Evolutionary conservation across 2,329 filamentous ascomycete genomes (phyloP).

Genomic region (Blastomyces silverae): DNA sequence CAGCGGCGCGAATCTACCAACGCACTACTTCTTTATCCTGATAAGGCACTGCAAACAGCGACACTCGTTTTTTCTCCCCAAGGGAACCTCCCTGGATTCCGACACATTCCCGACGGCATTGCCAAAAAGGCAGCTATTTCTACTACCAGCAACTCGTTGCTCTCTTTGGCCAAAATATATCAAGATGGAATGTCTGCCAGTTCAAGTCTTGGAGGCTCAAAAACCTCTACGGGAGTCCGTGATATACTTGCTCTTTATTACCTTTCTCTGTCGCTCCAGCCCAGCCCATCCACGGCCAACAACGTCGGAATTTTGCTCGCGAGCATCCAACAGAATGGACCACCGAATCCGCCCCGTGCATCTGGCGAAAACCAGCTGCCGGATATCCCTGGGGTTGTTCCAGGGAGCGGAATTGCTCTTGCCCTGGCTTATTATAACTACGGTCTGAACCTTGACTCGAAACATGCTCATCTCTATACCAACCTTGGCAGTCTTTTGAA

Average conservation of each 20-base stretch:
- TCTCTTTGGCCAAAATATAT: conserved; percentile 95
- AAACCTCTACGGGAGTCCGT: conserved; percentile 67
- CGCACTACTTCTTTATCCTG: conserved; percentile 73
- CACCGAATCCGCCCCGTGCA: conserved; percentile 35
- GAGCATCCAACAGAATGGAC: conserved; percentile 68
- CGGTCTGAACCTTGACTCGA: conserved; percentile 74
- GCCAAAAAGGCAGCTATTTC: conserved; percentile 75
- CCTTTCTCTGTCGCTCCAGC: conserved; percentile 84
- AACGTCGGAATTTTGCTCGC: conserved; percentile 97
- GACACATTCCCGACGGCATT: conserved; percentile 61
- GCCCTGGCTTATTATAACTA: conserved; percentile 95
- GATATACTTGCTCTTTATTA: conserved; percentile 96
- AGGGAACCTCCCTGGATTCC: conserved; percentile 73
- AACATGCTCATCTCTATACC: conserved; percentile 93
- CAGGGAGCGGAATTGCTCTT: conserved; percentile 79
- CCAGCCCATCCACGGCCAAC: conserved; percentile 94
- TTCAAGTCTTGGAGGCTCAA: conserved; percentile 49
- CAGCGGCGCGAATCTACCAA: conserved; percentile 39
- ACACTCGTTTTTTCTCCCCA: conserved; percentile 70
- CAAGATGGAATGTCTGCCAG: conserved; percentile 88
- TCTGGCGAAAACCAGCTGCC: conserved; percentile 39
- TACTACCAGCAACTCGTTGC: conserved; percentile 88
- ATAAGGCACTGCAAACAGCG: conserved; percentile 74
- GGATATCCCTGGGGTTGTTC: conserved; percentile 67
- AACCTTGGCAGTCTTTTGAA: conserved; percentile 93